Conservation (phyloP, 192 early-diverging fungal genomes). For the Cetraspora pellucida region DNA sequence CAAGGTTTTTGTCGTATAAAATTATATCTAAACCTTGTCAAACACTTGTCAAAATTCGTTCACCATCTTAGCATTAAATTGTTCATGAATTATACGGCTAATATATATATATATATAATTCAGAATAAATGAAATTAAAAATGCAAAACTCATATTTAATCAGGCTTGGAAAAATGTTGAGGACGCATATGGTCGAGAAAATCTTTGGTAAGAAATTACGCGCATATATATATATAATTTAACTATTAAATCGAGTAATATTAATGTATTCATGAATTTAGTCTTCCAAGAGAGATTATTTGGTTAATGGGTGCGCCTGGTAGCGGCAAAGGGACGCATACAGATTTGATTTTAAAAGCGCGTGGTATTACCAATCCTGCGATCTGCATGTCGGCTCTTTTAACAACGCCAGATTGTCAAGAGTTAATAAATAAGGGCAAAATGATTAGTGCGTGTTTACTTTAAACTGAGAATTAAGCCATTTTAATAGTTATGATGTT, state of each 20-base stretch:
- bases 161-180: conserved; percentile 63
- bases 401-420: conserved; percentile 58
- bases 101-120: not conserved
- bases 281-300: conserved; percentile 57
- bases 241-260: not conserved
- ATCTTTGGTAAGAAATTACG: conserved; percentile 39
- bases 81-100: not conserved
- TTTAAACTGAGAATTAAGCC: not conserved
- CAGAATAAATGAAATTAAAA: conserved; percentile 56
- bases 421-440: conserved; percentile 59
- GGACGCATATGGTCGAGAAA: conserved; percentile 52
- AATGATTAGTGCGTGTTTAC: conserved; percentile 46
- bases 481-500: not conserved
- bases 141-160: conserved; percentile 63
- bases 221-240: not conserved
- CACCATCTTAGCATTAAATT: too few relatives aligned
- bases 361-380: conserved; percentile 61
- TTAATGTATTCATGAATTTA: not conserved
- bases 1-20: too few relatives aligned
- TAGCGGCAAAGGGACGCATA: conserved; percentile 61
- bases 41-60: too few relatives aligned
- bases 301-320: conserved; percentile 64
- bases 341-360: conserved; percentile 55
- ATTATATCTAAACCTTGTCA: too few relatives aligned
- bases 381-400: conserved; percentile 57